Conservation (phyloP, 2,329 filamentous ascomycete genomes). For the Helicocarpus griseus region DNA sequence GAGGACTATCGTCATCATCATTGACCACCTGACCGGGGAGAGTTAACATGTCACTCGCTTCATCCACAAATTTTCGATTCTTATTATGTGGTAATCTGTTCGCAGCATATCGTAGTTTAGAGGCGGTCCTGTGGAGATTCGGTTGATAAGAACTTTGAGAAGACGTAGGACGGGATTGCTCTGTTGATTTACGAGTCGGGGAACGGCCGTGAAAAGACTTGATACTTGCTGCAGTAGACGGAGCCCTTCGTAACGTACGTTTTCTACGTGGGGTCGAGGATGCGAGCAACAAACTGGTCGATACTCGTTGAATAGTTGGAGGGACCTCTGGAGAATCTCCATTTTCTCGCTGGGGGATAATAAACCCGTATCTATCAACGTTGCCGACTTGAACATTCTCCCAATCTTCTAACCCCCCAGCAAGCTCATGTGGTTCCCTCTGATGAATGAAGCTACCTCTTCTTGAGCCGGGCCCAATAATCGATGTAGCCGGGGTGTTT, state of each 20-base stretch:
- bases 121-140: constrained; percentile 31
- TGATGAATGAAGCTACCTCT: constrained; percentile 30
- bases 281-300: constrained; percentile 48
- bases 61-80: constrained; percentile 33
- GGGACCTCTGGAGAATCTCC: constrained; percentile 25
- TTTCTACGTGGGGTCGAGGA: constrained; percentile 47
- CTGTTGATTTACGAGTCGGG: constrained; percentile 31
- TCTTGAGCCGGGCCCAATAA: constrained; percentile 16
- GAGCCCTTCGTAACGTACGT: constrained; percentile 41
- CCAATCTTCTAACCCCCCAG: constrained; percentile 58
- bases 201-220: constrained; percentile 35
- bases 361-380: constrained; percentile 59
- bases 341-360: constrained; percentile 32
- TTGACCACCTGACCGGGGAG: constrained; percentile 44
- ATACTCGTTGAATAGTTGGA: constrained; percentile 46
- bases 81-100: constrained; percentile 45
- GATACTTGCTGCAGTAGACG: constrained; percentile 37
- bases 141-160: constrained; percentile 38
- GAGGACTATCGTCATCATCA: constrained; percentile 39
- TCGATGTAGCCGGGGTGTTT: constrained; percentile 20
- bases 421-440: constrained; percentile 47
- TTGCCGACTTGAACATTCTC: constrained; percentile 48
- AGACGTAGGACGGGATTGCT: constrained; percentile 36
- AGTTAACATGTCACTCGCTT: constrained; percentile 57
- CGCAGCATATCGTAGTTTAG: constrained; percentile 42